These are phyloP conservation scores for Apostasia ramifera DNA, from an alignment of 106 monocot genomes.

Conservation along the genomic window DNA sequence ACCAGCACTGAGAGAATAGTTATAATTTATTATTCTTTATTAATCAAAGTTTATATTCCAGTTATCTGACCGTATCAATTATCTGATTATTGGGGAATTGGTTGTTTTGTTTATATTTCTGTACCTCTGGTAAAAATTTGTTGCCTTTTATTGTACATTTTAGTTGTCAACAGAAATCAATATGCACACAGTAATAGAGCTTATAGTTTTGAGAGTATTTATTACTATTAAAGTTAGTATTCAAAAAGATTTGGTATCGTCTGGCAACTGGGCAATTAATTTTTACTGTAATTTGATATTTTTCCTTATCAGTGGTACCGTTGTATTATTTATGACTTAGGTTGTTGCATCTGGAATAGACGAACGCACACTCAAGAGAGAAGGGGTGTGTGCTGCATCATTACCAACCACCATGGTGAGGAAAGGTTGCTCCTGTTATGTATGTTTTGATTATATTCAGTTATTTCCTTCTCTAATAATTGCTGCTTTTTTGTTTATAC, in stretches of 20 bases:
- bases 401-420: conserved; percentile 95
- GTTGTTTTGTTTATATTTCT: no score
- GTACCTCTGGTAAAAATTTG: no score
- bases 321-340: conserved; percentile 23
- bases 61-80: no score
- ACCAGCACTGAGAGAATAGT: no score
- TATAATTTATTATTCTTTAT: no score
- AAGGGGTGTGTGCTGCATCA: conserved; percentile 99
- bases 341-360: conserved; percentile 99
- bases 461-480: no score
- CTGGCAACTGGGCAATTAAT: not conserved
- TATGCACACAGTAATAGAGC: no score
- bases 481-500: no score
- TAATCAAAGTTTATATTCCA: no score
- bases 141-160: not conserved
- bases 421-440: not conserved
- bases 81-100: no score
- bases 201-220: not conserved
- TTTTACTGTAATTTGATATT: no score
- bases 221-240: not conserved
- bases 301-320: not conserved
- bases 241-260: not conserved
- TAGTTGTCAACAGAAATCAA: not conserved
- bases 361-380: conserved; percentile 92
- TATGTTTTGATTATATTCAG: not conserved